A percentile compares a stretch with the other conserved stretches of the same genome.
Evolutionary conservation across 2,329 filamentous ascomycete genomes (phyloP).

Genomic region (Hirsutella minnesotensis): DNA sequence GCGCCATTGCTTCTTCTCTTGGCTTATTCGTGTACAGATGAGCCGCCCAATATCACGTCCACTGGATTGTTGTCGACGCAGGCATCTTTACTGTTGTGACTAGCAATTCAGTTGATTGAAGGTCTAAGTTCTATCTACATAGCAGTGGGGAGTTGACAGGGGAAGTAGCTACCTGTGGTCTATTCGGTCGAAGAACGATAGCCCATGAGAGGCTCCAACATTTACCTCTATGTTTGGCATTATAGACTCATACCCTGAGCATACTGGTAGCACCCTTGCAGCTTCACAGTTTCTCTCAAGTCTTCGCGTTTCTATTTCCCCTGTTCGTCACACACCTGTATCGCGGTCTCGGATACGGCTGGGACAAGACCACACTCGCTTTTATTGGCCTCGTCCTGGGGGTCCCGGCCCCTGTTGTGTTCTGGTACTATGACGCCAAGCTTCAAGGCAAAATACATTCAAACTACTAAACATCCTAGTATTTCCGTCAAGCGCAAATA

Average conservation of each 20-base stretch:
- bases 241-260: conserved; percentile 32
- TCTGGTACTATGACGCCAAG: conserved; percentile 28
- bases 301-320: conserved; percentile 36
- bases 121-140: no score
- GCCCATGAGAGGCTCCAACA: no score
- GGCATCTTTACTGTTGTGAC: no score
- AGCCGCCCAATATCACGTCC: conserved; percentile 21
- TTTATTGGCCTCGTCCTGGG: conserved; percentile 22
- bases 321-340: conserved; percentile 33
- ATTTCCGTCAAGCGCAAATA: no score
- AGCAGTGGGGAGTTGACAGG: no score
- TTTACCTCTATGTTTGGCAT: conserved; percentile 21
- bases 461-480: conserved; percentile 6
- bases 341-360: conserved; percentile 22
- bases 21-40: conserved; percentile 32
- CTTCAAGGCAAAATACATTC: conserved; percentile 13
- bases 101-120: no score
- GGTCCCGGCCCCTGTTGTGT: conserved; percentile 22
- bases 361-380: conserved; percentile 25
- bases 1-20: conserved; percentile 28
- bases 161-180: no score
- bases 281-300: conserved; percentile 33
- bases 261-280: conserved; percentile 34
- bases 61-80: conserved; percentile 26
- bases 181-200: no score